Evolutionary conservation across 2,329 filamentous ascomycete species (phyloP).

Genomic region (Sphaerulina musiva): DNA sequence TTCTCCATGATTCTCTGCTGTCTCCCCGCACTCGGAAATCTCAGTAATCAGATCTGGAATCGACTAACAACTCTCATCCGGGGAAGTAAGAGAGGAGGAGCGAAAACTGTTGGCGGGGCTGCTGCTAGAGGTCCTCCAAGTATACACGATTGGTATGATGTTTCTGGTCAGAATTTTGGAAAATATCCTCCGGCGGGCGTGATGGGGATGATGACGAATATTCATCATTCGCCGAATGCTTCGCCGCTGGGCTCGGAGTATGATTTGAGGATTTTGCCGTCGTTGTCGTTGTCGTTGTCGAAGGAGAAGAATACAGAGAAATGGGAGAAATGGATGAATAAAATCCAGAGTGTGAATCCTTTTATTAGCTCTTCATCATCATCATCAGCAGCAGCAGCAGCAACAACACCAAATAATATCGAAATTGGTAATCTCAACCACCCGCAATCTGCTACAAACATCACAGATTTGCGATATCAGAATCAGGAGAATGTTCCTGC

Average conservation of each 20-base stretch:
- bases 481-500: not conserved
- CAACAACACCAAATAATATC: slow-evolving; percentile 5
- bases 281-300: too few species aligned
- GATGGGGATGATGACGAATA: slow-evolving; percentile 7
- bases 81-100: not conserved
- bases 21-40: slow-evolving; percentile 21
- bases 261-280: not conserved
- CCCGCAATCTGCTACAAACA: slow-evolving; percentile 4
- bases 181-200: not conserved
- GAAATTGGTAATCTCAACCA: slow-evolving; percentile 6
- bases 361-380: not conserved
- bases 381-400: too few species aligned
- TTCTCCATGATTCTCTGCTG: slow-evolving; percentile 26
- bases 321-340: not conserved
- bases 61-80: not conserved
- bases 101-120: not conserved
- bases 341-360: not conserved
- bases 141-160: slow-evolving; percentile 3
- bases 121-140: not conserved
- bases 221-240: slow-evolving; percentile 7
- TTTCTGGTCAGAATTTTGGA: slow-evolving; percentile 3
- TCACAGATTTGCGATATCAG: not conserved
- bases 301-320: not conserved
- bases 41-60: slow-evolving; percentile 6
- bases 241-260: slow-evolving; percentile 1